Conservation (phyloP, 2,329 filamentous ascomycete species). For the Microdochium trichocladiopsis region DNA sequence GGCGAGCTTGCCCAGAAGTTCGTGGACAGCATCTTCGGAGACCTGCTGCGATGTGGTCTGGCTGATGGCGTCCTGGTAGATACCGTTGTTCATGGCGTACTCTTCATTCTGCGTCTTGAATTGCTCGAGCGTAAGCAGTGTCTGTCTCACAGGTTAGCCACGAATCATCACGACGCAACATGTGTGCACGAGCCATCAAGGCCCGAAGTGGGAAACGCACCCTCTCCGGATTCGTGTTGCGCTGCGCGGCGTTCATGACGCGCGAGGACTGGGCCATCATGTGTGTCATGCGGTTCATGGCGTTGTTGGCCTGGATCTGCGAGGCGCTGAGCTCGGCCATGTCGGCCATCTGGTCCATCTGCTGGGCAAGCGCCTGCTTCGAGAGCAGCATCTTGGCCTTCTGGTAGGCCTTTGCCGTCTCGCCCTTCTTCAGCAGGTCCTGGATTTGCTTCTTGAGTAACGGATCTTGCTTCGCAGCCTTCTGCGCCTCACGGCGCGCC, state of each 20-base stretch:
- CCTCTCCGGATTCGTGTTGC: slow-evolving; percentile 51
- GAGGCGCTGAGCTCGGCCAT: slow-evolving; percentile 54
- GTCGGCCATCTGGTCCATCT: slow-evolving; percentile 59
- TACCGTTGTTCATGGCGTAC: slow-evolving; percentile 59
- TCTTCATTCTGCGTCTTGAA: slow-evolving; percentile 57
- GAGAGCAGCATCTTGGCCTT: slow-evolving; percentile 57
- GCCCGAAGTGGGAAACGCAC: neutral
- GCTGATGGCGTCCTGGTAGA: slow-evolving; percentile 81
- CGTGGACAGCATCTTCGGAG: slow-evolving; percentile 78
- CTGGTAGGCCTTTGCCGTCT: slow-evolving; percentile 56
- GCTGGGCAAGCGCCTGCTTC: slow-evolving; percentile 53
- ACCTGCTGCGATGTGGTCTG: slow-evolving; percentile 68
- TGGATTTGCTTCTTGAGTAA: slow-evolving; percentile 57
- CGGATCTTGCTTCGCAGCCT: slow-evolving; percentile 54
- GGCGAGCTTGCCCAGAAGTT: slow-evolving; percentile 76
- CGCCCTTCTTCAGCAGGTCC: slow-evolving; percentile 54
- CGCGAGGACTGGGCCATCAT: slow-evolving; percentile 55
- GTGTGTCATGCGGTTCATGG: slow-evolving; percentile 58
- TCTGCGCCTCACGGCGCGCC: slow-evolving; percentile 52
- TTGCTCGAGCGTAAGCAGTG: slow-evolving; percentile 53
- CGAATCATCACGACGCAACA: neutral
- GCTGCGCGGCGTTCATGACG: slow-evolving; percentile 52
- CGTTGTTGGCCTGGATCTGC: slow-evolving; percentile 58
- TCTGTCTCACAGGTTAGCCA: slow-evolving; percentile 22
- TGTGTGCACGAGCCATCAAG: neutral